A percentile compares a stretch with the other conserved stretches of the same genome.
Conservation (phyloP, 1,139 yeast genomes). For the Zygoascus sp. region DNA sequence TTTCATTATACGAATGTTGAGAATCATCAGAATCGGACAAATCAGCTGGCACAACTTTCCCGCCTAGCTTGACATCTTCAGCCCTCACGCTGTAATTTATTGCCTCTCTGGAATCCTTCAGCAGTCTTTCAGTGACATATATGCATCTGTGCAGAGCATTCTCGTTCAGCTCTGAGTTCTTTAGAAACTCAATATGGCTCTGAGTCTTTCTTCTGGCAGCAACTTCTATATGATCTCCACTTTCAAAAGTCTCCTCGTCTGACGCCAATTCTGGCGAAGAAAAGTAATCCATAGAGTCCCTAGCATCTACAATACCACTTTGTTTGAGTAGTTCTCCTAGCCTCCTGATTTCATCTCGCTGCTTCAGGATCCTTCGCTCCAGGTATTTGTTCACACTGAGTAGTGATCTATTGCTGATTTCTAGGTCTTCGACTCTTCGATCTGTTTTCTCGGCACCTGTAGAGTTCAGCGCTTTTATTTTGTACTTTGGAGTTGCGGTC, state of each 20-base stretch:
- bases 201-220: slow-evolving; percentile 21
- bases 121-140: slow-evolving; percentile 21
- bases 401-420: slow-evolving; percentile 30
- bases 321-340: neutral
- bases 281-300: neutral
- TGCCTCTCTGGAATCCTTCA: slow-evolving; percentile 23
- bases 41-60: slow-evolving; percentile 11
- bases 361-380: slow-evolving; percentile 25
- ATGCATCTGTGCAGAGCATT: slow-evolving; percentile 24
- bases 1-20: slow-evolving; percentile 6
- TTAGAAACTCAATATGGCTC: slow-evolving; percentile 25
- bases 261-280: neutral
- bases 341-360: slow-evolving; percentile 19
- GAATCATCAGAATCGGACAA: slow-evolving; percentile 7
- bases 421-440: slow-evolving; percentile 30
- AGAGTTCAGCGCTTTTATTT: neutral
- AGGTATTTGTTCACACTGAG: slow-evolving; percentile 29
- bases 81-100: slow-evolving; percentile 24
- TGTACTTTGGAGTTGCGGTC: neutral
- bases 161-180: slow-evolving; percentile 24
- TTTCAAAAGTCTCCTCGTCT: neutral
- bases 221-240: neutral
- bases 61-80: slow-evolving; percentile 20
- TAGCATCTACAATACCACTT: neutral
- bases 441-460: slow-evolving; percentile 22